These are phyloP conservation scores for Porpolomopsis calyptriformis DNA, from an alignment of 768 basidiomycete species.

Conservation along the genomic window DNA sequence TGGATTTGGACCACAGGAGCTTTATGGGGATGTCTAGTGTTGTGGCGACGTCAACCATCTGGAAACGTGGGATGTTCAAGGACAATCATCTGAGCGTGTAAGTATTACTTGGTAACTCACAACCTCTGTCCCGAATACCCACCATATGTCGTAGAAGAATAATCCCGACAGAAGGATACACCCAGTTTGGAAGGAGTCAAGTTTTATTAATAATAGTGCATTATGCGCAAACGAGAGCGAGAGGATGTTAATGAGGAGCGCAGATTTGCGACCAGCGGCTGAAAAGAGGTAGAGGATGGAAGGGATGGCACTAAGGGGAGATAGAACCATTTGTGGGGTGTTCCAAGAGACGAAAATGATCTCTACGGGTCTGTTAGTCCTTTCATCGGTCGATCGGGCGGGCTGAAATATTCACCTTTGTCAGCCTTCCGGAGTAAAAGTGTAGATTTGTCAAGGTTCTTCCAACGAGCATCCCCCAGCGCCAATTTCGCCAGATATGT, in stretches of 20 bases:
- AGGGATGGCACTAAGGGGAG: constrained; percentile 53
- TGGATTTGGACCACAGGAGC: constrained; percentile 73
- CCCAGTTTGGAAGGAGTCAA: constrained; percentile 88
- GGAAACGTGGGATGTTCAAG: constrained; percentile 7
- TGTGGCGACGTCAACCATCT: constrained; percentile 94
- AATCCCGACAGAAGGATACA: constrained; percentile 71
- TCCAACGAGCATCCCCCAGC: constrained; percentile 48
- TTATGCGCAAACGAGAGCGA: constrained; percentile 75
- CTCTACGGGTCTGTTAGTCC: constrained; percentile 15
- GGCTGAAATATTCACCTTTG: constrained; percentile 23
- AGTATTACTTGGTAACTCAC: constrained; percentile 32
- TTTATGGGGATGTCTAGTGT: constrained; percentile 89
- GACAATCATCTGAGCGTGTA: no score
- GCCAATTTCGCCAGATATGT: constrained; percentile 39
- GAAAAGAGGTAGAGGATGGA: constrained; percentile 52
- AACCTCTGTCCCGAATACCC: constrained; percentile 85
- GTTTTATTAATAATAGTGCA: constrained; percentile 64
- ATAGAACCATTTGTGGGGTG: constrained; percentile 44
- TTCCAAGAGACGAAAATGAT: constrained; percentile 36
- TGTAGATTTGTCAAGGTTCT: constrained; percentile 37
- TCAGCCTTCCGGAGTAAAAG: constrained; percentile 36
- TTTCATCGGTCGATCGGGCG: neutral
- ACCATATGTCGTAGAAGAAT: constrained; percentile 91
- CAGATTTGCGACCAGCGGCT: constrained; percentile 40
- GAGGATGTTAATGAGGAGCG: constrained; percentile 64